Evolutionary conservation across 2,329 filamentous ascomycete genomes (phyloP).

Genomic region (Myrmaecium sp.): DNA sequence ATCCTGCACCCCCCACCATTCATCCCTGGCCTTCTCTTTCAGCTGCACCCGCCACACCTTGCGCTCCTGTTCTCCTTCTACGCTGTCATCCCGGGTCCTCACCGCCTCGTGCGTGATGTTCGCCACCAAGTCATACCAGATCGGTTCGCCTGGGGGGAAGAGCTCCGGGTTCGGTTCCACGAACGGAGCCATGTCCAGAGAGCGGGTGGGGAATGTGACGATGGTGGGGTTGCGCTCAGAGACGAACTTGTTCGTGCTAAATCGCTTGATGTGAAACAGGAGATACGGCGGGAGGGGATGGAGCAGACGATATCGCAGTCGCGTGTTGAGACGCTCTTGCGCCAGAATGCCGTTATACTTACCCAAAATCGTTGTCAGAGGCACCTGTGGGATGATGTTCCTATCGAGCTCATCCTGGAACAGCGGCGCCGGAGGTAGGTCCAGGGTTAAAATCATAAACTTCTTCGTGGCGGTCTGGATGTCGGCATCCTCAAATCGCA

Average conservation of each 20-base stretch:
- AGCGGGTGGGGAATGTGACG: slow-evolving; percentile 78
- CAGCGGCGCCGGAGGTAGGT: slow-evolving; percentile 77
- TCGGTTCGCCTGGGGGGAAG: slow-evolving; percentile 59
- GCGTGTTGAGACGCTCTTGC: slow-evolving; percentile 76
- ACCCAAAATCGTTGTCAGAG: slow-evolving; percentile 55
- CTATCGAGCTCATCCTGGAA: slow-evolving; percentile 90
- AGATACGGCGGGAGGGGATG: slow-evolving; percentile 86
- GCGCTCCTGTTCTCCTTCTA: slow-evolving; percentile 78
- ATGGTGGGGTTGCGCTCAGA: slow-evolving; percentile 94
- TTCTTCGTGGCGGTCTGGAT: slow-evolving; percentile 62
- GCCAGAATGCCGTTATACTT: slow-evolving; percentile 86
- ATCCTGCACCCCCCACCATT: slow-evolving; percentile 92
- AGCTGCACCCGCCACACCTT: slow-evolving; percentile 94
- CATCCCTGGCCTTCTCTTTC: slow-evolving; percentile 58
- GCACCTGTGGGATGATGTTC: slow-evolving; percentile 91
- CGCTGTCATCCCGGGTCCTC: slow-evolving; percentile 57
- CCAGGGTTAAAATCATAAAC: slow-evolving; percentile 84
- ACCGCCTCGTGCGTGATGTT: slow-evolving; percentile 85
- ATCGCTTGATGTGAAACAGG: slow-evolving; percentile 91
- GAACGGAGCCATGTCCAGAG: slow-evolving; percentile 76
- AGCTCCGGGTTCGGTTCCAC: slow-evolving; percentile 69
- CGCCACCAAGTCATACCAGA: slow-evolving; percentile 88
- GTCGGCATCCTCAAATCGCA: slow-evolving; percentile 84
- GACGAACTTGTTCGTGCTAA: slow-evolving; percentile 92
- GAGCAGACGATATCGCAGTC: slow-evolving; percentile 74